phyloP scores from a whole-genome alignment of 1,139 yeast genomes.

The Kurtzmaniella quercitrusa region DNA sequence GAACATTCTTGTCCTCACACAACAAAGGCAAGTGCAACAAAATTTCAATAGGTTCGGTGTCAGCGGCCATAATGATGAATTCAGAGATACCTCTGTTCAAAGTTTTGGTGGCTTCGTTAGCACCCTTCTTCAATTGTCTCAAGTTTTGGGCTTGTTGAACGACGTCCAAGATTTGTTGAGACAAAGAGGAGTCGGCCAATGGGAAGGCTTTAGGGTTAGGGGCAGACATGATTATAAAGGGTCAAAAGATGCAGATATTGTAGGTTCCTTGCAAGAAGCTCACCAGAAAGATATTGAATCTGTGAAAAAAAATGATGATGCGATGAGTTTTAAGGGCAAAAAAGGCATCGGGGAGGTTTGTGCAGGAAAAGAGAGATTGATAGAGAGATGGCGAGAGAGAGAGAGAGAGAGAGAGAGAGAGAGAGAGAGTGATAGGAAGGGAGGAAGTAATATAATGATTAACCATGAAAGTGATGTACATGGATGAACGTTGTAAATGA shows the following conservation, averaged over 20 bases:
- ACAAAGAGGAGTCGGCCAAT: conserved; percentile 90
- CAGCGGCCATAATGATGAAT: conserved; percentile 99
- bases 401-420: no score
- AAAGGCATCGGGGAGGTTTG: background rate
- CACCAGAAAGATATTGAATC: conserved; percentile 30
- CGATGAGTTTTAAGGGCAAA: conserved; percentile 1
- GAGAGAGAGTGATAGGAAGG: no score
- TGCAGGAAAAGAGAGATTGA: conserved; percentile 9
- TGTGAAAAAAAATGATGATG: conserved; percentile 3
- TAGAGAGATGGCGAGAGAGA: conserved; percentile 14
- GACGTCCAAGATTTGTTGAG: conserved; percentile 96
- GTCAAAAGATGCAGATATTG: conserved; percentile 6
- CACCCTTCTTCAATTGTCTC: conserved; percentile 99
- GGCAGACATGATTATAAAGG: conserved; percentile 46
- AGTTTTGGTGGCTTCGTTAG: conserved; percentile 99
- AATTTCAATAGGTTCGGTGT: conserved; percentile 98
- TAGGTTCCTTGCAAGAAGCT: conserved; percentile 69
- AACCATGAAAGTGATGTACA: no score
- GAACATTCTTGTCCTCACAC: conserved; percentile 99
- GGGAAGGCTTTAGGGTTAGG: conserved; percentile 98
- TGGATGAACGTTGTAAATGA: no score
- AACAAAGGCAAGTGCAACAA: conserved; percentile 94
- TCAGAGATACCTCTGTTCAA: conserved; percentile 99
- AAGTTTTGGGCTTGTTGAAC: conserved; percentile 97
- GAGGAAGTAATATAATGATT: no score